Percentiles rank a stretch among this genome's conserved stretches.
Evolutionary conservation across 1,139 yeast genomes (phyloP).

Genomic region (Blastobotrys buckinghamii): DNA sequence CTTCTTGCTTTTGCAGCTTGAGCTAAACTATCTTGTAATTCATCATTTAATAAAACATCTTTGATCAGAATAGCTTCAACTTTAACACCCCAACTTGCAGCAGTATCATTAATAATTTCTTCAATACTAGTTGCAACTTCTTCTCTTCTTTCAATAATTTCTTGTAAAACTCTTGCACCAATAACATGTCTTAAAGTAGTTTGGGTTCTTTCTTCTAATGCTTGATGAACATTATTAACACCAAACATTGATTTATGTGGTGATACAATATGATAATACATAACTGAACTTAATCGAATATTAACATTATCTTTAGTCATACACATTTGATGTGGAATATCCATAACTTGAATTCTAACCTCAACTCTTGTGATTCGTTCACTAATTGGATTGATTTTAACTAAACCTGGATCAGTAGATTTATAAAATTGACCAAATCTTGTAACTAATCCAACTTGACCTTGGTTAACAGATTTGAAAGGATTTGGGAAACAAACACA

Average conservation of each 20-base stretch:
- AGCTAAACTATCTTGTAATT: constrained; percentile 57
- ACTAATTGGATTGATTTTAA: constrained; percentile 58
- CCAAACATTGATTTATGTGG: constrained; percentile 66
- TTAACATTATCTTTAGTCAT: constrained; percentile 68
- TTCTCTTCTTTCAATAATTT: constrained; percentile 69
- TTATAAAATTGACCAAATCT: constrained; percentile 63
- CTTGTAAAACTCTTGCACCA: constrained; percentile 63
- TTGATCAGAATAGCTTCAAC: constrained; percentile 66
- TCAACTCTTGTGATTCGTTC: constrained; percentile 51
- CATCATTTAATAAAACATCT: constrained; percentile 53
- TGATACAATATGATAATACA: constrained; percentile 61
- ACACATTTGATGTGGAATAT: constrained; percentile 62
- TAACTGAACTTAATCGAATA: constrained; percentile 57
- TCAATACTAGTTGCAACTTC: constrained; percentile 65
- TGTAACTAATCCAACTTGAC: constrained; percentile 65
- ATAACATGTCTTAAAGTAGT: constrained; percentile 71
- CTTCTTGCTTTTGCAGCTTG: constrained; percentile 75
- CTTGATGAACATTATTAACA: constrained; percentile 49
- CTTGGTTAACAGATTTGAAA: constrained; percentile 57
- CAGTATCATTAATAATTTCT: constrained; percentile 57
- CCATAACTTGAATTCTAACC: constrained; percentile 56
- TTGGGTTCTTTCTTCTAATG: constrained; percentile 67
- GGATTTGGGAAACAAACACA: constrained; percentile 56
- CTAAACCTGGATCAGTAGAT: constrained; percentile 66
- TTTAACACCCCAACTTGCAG: constrained; percentile 66